A percentile compares a stretch with the other conserved stretches of the same genome.
Conservation (phyloP, 306 rosid genomes). For the Acacia acuminata region DNA sequence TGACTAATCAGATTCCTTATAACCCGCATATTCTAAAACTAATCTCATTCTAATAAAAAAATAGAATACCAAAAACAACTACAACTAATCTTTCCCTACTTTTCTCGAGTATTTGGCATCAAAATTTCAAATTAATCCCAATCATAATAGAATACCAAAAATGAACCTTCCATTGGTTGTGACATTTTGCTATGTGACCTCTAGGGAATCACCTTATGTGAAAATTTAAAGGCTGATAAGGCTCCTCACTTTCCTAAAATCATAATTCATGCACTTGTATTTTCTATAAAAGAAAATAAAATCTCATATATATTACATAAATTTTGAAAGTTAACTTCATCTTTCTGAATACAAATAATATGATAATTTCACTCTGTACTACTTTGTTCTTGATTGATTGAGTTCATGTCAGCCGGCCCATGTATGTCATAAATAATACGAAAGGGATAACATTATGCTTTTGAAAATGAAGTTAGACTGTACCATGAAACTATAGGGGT, state of each 20-base stretch:
- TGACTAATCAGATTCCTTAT: too few species aligned
- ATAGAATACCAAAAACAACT: too few species aligned
- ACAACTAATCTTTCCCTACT: too few species aligned
- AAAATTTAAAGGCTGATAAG: too few species aligned
- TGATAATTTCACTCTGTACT: background rate
- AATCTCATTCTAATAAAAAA: too few species aligned
- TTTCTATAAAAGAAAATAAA: background rate
- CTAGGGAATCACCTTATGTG: background rate
- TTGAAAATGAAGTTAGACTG: background rate
- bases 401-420: background rate
- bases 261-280: background rate
- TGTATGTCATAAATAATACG: background rate
- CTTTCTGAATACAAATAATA: background rate
- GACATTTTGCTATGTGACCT: too few species aligned
- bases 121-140: too few species aligned
- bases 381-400: background rate
- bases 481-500: background rate
- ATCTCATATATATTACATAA: background rate
- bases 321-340: background rate
- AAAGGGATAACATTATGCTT: background rate
- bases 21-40: too few species aligned
- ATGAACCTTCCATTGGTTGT: too few species aligned
- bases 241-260: background rate
- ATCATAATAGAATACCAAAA: too few species aligned
- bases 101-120: too few species aligned